Evolutionary conservation across 106 monocot genomes (phyloP), one percentile per base, ranked within the genome.

Genomic region (Allium sativum): DNA sequence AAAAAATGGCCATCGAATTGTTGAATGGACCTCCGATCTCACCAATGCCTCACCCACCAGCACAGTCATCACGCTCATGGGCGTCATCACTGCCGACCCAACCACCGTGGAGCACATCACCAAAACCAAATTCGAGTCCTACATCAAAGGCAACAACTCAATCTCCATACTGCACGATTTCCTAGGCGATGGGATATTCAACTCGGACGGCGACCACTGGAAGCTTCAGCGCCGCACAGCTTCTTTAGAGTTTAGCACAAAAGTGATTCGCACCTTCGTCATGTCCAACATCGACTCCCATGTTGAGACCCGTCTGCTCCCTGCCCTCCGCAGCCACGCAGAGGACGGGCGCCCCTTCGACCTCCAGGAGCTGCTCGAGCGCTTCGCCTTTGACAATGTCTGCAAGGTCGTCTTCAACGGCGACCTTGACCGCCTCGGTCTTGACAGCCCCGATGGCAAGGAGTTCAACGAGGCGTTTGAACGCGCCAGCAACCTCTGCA

Each of bases 121-220:
- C 46, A 71, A 77, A 53, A 48, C 53, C 16, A 51, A 65, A 48
- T 51, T 65, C 50, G 10, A 48, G 16, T 51, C 48, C 50, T 65
- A 65, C 51, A 20, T 65, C 1, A 78, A 73, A 47, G 68, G 68
- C 12, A 11, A 43, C 6, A 55, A 22, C 7, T 8, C 45, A 58
- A 43, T 18, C 58, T n/a, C 52, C 51, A 18, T 42, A 20, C 21
- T 79, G 20, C 54, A 65, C 7, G 79, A 74, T 52, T 55, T 74
- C 41, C 70, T 74, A 45, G 79, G 79, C 16, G 64, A 68, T 53
- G 78, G 78, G 12, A 79, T 79, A 55, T 68, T 80, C 63, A 80
- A 80, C 72, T 47, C 68, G 63, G 75, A 76, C 58, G 80, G 72
- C 17, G 58, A 71, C 10, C 50, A 41, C 9, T 80, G 80, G 81